Conservation (phyloP, 2,329 filamentous ascomycete genomes). For the Corniculantispora saksenae region DNA sequence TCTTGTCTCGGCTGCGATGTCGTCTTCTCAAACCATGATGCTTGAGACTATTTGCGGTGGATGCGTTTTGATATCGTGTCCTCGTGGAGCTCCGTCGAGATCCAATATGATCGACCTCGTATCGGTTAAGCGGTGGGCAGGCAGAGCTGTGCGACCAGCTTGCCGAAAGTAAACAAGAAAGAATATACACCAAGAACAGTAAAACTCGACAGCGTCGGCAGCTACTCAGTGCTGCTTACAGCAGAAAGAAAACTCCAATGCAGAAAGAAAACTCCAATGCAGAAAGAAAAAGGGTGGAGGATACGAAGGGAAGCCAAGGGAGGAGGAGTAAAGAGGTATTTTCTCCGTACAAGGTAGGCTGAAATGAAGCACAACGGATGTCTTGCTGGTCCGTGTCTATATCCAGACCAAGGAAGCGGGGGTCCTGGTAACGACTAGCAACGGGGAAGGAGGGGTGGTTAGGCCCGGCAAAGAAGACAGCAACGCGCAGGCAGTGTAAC, state of each 20-base stretch:
- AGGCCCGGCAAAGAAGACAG: background rate
- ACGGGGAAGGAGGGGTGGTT: constrained; percentile 1
- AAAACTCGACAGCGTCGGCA: background rate
- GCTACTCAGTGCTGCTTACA: background rate
- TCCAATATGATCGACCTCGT: background rate
- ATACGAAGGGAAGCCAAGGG: background rate
- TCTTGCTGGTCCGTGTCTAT: constrained; percentile 10
- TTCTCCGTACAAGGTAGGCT: background rate
- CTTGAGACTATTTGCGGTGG: background rate
- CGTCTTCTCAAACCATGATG: constrained; percentile 13
- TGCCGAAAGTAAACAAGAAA: constrained; percentile 1
- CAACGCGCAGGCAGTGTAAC: background rate
- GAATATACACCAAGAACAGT: background rate
- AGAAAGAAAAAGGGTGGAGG: background rate
- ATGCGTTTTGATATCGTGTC: background rate
- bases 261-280: background rate
- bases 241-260: background rate
- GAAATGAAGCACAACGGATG: constrained; percentile 3
- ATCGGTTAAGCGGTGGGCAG: background rate
- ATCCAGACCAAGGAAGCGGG: constrained; percentile 13
- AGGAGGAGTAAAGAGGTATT: background rate
- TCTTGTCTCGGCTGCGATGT: background rate
- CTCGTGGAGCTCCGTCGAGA: background rate
- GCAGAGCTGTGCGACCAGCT: background rate
- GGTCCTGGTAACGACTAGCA: constrained; percentile 17